Conservation (phyloP, 129 eudicot genomes). For the Helichrysum umbraculigerum region DNA sequence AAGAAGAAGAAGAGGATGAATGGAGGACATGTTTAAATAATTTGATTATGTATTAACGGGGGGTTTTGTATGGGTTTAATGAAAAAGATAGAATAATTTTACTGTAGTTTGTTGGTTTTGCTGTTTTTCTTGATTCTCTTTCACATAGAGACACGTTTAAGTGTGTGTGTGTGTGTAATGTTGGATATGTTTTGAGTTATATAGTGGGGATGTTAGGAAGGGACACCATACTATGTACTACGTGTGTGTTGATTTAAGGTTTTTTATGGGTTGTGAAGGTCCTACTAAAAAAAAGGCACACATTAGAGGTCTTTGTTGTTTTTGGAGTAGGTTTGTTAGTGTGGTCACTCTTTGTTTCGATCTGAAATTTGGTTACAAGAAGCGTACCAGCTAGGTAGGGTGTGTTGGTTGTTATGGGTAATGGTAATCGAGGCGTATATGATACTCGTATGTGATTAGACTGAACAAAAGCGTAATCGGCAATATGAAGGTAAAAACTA, state of each 20-base stretch:
- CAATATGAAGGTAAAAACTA: too few relatives aligned
- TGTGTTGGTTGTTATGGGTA: background rate
- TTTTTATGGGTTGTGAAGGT: conserved; percentile 31
- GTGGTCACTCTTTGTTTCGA: conserved; percentile 35
- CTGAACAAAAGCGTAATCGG: too few relatives aligned
- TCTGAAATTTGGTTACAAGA: conserved; percentile 23
- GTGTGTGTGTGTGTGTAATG: conserved; percentile 31
- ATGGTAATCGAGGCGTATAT: too few relatives aligned
- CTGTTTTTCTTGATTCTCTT: conserved; percentile 22
- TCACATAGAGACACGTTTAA: conserved; percentile 25
- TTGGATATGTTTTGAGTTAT: conserved; percentile 31
- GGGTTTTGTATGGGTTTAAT: conserved; percentile 39
- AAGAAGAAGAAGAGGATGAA: conserved; percentile 25
- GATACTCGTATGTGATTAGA: too few relatives aligned
- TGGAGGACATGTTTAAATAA: conserved; percentile 34
- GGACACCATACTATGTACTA: conserved; percentile 39
- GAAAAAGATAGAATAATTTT: background rate
- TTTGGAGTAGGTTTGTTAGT: conserved; percentile 16
- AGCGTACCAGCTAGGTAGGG: background rate
- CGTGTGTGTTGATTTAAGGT: conserved; percentile 34
- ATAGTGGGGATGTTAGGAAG: conserved; percentile 26
- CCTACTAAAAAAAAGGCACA: conserved; percentile 43
- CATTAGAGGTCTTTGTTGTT: conserved; percentile 26
- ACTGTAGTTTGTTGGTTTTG: background rate
- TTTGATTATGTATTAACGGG: conserved; percentile 7